Evolutionary conservation across 2,329 filamentous ascomycete species (phyloP).

Genomic region (Zalaria sp.): DNA sequence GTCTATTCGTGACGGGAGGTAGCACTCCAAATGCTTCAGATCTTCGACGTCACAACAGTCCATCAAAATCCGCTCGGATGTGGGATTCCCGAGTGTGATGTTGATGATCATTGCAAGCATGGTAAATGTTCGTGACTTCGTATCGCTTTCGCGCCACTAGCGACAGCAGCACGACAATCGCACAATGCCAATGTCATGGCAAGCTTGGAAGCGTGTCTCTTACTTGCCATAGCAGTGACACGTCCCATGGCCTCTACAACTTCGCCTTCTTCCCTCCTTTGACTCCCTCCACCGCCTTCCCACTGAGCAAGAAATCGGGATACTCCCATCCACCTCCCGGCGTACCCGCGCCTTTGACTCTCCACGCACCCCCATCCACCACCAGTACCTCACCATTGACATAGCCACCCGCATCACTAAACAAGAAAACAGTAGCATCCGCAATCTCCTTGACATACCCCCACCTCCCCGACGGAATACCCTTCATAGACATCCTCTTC

Average conservation of each 20-base stretch:
- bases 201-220: no score
- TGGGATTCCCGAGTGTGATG: no score
- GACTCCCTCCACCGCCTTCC: constrained; percentile 40
- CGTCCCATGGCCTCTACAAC: constrained; percentile 19
- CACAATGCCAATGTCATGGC: no score
- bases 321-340: constrained; percentile 32
- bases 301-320: constrained; percentile 45
- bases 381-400: constrained; percentile 74
- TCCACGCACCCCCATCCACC: constrained; percentile 43
- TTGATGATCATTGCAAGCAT: no score
- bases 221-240: no score
- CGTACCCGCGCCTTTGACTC: constrained; percentile 20
- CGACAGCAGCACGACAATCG: no score
- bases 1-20: no score
- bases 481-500: constrained; percentile 15
- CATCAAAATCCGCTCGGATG: no score
- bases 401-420: constrained; percentile 73
- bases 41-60: no score
- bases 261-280: constrained; percentile 44
- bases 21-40: no score
- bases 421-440: constrained; percentile 80
- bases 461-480: constrained; percentile 59
- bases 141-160: no score
- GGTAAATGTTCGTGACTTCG: no score
- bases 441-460: constrained; percentile 79